Conservation (phyloP, 768 basidiomycete species). For the Pleurotus pulmonarius region DNA sequence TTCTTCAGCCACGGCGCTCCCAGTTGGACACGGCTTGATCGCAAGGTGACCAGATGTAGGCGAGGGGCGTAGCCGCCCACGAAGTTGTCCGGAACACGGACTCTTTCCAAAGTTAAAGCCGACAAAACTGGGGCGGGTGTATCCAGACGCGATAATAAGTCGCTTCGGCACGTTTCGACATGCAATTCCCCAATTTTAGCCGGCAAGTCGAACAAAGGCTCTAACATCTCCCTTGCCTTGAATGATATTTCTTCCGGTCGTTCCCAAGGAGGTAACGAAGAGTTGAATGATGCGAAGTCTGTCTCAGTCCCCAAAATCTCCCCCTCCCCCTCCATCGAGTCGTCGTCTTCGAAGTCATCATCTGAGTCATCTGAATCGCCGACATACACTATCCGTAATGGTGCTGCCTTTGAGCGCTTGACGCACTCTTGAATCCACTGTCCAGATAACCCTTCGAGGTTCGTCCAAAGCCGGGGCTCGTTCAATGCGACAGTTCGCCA, state of each 20-base stretch:
- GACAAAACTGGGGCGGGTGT: not conserved
- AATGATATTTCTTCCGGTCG: not conserved
- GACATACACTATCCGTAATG: not conserved
- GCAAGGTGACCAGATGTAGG: not conserved
- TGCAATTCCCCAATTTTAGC: not conserved
- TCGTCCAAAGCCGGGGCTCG: not conserved
- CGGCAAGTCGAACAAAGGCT: not conserved
- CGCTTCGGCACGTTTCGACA: not conserved
- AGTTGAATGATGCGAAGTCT: not conserved
- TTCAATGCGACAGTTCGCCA: not conserved
- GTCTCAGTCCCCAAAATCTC: not conserved
- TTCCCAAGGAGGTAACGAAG: not conserved
- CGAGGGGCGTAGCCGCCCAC: not conserved
- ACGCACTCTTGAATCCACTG: not conserved
- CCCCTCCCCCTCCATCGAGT: too few species aligned
- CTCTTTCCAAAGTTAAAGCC: not conserved
- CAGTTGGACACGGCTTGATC: not conserved
- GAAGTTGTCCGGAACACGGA: not conserved
- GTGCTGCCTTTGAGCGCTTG: not conserved
- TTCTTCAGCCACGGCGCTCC: not conserved
- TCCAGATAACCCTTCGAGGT: not conserved
- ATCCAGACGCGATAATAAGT: not conserved
- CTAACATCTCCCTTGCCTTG: not conserved
- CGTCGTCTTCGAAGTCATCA: not conserved
- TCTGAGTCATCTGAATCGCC: too few species aligned